A percentile compares a stretch with the other conserved stretches of the same genome.
These are phyloP conservation scores for Emydomyces testavorans DNA, from an alignment of 2,329 filamentous ascomycete genomes.

Conservation along the genomic window DNA sequence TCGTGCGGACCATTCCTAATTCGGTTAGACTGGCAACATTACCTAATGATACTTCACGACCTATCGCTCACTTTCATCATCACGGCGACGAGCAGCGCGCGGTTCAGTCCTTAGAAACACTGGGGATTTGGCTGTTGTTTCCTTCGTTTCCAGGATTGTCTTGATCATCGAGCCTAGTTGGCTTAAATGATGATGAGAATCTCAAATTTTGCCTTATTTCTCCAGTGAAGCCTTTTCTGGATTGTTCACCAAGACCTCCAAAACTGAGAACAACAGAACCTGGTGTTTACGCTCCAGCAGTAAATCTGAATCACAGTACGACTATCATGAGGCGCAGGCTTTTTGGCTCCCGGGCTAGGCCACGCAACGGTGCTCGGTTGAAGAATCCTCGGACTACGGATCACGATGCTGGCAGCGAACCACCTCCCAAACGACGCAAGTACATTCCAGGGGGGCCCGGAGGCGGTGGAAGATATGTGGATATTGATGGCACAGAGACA, in stretches of 20 bases:
- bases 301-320: slow-evolving; percentile 21
- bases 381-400: slow-evolving; percentile 24
- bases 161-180: neutral
- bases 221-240: neutral
- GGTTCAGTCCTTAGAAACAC: neutral
- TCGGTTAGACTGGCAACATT: slow-evolving; percentile 3
- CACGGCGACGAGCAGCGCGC: slow-evolving; percentile 10
- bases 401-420: slow-evolving; percentile 38
- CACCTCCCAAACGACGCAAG: slow-evolving; percentile 57
- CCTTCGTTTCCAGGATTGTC: neutral
- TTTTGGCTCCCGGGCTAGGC: slow-evolving; percentile 22
- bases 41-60: neutral
- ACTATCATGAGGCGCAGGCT: slow-evolving; percentile 21
- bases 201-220: neutral
- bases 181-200: neutral
- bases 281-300: neutral
- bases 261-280: neutral
- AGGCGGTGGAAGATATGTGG: slow-evolving; percentile 72
- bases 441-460: slow-evolving; percentile 82
- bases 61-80: slow-evolving; percentile 3
- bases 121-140: neutral
- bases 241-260: neutral
- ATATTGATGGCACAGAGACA: slow-evolving; percentile 55
- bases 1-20: slow-evolving; percentile 1
- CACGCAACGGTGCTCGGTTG: slow-evolving; percentile 24